Base-by-base conservation (phyloP, 2,329 filamentous ascomycete species). In the Emmonsia crescens region DNA sequence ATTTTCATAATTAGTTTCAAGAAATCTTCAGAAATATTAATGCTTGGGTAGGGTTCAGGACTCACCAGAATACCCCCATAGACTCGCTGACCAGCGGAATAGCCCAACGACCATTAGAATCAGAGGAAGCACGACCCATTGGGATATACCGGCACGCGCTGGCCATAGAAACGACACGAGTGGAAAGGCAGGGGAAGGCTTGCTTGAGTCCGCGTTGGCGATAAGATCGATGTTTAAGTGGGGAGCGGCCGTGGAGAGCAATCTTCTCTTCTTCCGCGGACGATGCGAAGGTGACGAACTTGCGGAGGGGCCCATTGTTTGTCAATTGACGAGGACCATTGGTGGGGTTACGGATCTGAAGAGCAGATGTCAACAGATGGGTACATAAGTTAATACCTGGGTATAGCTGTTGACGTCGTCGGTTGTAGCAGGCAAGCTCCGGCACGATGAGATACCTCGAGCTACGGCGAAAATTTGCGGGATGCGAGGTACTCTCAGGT, bases 141-240 rank as follows among this genome's bases (percentile, higher is more conserved):
- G 89, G 60, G 92, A 96, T 0, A 89, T 88, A 21, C 77, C 77
- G 59, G 87, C 87, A 65, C 92, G 87, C 27, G 91, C 89, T 58
- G 92, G 91, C 90, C 93, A 96, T 58, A 99, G 83, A 71, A 99
- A 93, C n/a, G 92, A 87, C 1, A 91, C 91, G 27, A 99, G 82
- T 48, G 94, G 93, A 71, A 96, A 97, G 3, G 89, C 85, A 38
- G 93, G 93, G 49, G 74, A 75, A 61, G 79, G 75, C 57, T 74
- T 73, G 57, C 78, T 76, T 44, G 78, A 77, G 51, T 73, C 73
- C 5, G 74, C 63, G 64, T 81, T 77, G 63, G 79, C 59, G 38
- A 75, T 74, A 55, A 79, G 69, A 63, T 76, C 72, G 64, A 76
- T 74, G 61, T 76, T 77, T 38, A 74, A 74, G 62, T 73, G 73